Conservation (phyloP, 1,284 basidiomycete species). For the Ganoderma lingzhi region DNA sequence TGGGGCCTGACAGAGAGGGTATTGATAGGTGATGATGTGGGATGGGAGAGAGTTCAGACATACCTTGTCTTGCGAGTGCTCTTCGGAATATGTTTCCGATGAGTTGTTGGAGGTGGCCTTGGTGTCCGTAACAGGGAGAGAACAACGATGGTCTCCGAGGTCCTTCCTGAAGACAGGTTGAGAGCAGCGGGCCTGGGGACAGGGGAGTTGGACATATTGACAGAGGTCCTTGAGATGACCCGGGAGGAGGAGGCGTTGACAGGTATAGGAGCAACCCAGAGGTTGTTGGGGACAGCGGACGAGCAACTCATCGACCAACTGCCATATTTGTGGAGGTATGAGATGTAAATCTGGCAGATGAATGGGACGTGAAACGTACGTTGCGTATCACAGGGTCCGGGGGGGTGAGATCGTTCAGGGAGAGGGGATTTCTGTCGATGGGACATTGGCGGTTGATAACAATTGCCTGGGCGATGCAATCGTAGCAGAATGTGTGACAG, state of each 20-base stretch:
- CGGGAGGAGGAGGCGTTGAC: conserved; percentile 75
- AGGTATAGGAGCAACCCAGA: conserved; percentile 69
- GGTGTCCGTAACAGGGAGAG: neutral
- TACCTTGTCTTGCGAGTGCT: conserved; percentile 6
- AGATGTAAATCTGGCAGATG: conserved; percentile 16
- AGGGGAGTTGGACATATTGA: conserved; percentile 61
- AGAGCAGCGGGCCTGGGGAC: conserved; percentile 57
- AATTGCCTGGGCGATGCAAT: conserved; percentile 77
- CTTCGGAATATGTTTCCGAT: neutral
- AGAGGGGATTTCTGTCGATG: conserved; percentile 79
- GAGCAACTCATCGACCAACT: conserved; percentile 87
- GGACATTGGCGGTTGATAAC: conserved; percentile 75
- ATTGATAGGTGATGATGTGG: neutral
- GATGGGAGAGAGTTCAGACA: neutral
- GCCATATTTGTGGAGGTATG: conserved; percentile 28
- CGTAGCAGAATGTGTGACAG: conserved; percentile 84
- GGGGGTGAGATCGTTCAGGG: conserved; percentile 57
- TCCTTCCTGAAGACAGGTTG: conserved; percentile 55
- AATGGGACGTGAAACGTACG: conserved; percentile 52
- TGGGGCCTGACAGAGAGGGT: neutral
- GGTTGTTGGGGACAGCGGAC: conserved; percentile 73
- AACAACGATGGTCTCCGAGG: conserved; percentile 30
- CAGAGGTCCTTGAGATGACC: conserved; percentile 72
- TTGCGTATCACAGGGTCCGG: conserved; percentile 78
- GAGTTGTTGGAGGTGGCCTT: neutral